These are phyloP conservation scores for Aureococcus anophagefferens DNA, from an alignment of 108 stramenopile genomes.

Conservation along the genomic window DNA sequence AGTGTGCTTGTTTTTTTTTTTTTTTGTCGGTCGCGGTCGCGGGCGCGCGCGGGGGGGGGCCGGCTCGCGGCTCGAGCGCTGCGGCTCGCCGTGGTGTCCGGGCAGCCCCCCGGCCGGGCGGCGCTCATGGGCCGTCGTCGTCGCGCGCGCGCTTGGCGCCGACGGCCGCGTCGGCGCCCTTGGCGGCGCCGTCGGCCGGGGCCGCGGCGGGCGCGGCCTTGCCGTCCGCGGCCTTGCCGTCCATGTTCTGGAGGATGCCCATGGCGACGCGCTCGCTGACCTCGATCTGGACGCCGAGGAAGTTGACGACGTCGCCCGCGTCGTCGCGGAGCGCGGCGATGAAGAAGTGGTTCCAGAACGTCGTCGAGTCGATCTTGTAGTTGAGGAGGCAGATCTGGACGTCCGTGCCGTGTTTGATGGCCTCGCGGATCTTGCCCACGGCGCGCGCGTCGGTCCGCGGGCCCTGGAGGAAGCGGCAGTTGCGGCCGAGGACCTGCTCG, in stretches of 20 bases:
- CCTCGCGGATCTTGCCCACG: slow-evolving; percentile 80
- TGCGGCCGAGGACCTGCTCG: slow-evolving; percentile 71
- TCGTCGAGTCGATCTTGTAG: slow-evolving; percentile 84
- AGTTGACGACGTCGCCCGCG: slow-evolving; percentile 81
- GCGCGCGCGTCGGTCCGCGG: slow-evolving; percentile 80
- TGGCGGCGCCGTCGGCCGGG: no score
- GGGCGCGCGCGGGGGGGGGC: no score
- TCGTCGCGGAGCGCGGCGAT: slow-evolving; percentile 87
- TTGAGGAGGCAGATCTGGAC: slow-evolving; percentile 78
- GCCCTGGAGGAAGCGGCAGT: slow-evolving; percentile 95
- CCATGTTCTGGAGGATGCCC: slow-evolving; percentile 53
- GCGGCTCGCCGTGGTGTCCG: no score
- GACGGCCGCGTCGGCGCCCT: no score
- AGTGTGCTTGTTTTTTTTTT: no score
- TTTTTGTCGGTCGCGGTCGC: no score
- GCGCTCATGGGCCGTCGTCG: no score
- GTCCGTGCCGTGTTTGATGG: slow-evolving; percentile 66
- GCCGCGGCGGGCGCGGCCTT: no score
- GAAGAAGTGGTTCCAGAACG: slow-evolving; percentile 98
- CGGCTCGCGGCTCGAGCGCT: no score
- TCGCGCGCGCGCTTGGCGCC: no score
- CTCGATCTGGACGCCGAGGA: slow-evolving; percentile 79
- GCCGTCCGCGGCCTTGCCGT: slow-evolving; percentile 10
- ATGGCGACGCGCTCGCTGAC: slow-evolving; percentile 57
- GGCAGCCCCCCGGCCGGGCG: no score